Base-by-base conservation (phyloP, 106 monocot species). In the Acorus calamus region DNA sequence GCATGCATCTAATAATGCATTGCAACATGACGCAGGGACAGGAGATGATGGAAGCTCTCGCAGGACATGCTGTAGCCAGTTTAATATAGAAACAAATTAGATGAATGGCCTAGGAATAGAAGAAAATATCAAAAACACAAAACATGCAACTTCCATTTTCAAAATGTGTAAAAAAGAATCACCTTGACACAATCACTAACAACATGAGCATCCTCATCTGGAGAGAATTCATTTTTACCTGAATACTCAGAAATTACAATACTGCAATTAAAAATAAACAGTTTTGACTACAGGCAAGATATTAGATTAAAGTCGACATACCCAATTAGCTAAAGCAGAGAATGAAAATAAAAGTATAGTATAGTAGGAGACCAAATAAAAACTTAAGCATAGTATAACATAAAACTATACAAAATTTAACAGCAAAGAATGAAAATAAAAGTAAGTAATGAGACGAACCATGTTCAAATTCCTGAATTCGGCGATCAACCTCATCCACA, bases 161-260 rank as follows among this genome's bases (percentile, higher is more conserved):
- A n/a, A 59, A 47, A 46, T 42, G 7, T 50, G 8, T 43, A 54
- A 44, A 42, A 66, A 63, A 12, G 14, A 57, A 50, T 60, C 75
- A 91, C 96, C 87, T 98, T 98, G 43, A 98, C 88, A 67, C 96
- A 98, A 77, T 98, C 96, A 72, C 87, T 87, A 83, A 98, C 75
- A 72, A 98, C 87, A 83, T 98, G 96, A 49, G 85, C 87, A 91
- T 98, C 96, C 79, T 98, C 96, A 12, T 85, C 72, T 52, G 85
- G 12, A 63, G 82, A 82, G 66, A 98, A 98, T 62, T 96, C 90
- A 49, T 52, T 72, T 72, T 83, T 91, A 49, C 96, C 96, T 98
- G 62, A 69, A 86, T 55, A 53, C 13, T 49, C 53, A 14, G n/a
- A 46, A 61, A 14, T 7, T 47, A 50, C 7, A 12, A 50, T 67